phyloP scores from a whole-genome alignment of 2,329 filamentous ascomycete genomes.

The Elsinoe necatrix region DNA sequence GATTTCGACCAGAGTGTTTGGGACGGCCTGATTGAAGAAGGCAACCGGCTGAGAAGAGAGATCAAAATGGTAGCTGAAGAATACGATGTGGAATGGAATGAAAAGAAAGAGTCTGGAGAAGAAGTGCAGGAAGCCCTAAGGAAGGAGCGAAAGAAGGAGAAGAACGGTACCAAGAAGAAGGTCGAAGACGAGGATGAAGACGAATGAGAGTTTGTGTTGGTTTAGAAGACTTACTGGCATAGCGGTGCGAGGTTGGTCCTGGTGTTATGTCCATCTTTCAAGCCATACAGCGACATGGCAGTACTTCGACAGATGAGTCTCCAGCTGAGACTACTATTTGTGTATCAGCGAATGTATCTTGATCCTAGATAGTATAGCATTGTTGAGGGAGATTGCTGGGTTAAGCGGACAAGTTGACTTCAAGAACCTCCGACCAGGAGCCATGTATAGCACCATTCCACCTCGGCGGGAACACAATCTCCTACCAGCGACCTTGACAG shows the following conservation, averaged over 20 bases:
- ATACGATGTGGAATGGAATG: constrained; percentile 85
- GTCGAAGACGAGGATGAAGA: constrained; percentile 31
- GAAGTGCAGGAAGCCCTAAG: constrained; percentile 49
- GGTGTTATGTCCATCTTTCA: not conserved
- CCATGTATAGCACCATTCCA: too few relatives aligned
- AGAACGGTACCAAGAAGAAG: constrained; percentile 29
- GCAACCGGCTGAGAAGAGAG: constrained; percentile 66
- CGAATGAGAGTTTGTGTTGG: constrained; percentile 11
- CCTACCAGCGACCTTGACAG: too few relatives aligned
- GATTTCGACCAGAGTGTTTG: constrained; percentile 70
- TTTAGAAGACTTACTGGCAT: not conserved
- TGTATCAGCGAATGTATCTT: not conserved
- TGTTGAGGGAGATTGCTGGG: not conserved
- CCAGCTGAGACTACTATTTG: not conserved
- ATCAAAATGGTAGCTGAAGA: constrained; percentile 73
- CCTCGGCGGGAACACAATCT: too few relatives aligned
- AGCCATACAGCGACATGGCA: not conserved
- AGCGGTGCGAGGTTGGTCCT: not conserved
- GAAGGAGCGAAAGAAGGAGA: constrained; percentile 39
- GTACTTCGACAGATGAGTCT: constrained; percentile 13
- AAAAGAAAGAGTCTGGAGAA: constrained; percentile 50
- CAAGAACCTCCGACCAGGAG: not conserved
- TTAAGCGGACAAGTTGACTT: not conserved
- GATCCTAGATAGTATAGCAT: not conserved
- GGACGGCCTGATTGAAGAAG: constrained; percentile 72